phyloP scores from a whole-genome alignment of 768 basidiomycete genomes.

The Tylopilus plumbeoviolaceoides region DNA sequence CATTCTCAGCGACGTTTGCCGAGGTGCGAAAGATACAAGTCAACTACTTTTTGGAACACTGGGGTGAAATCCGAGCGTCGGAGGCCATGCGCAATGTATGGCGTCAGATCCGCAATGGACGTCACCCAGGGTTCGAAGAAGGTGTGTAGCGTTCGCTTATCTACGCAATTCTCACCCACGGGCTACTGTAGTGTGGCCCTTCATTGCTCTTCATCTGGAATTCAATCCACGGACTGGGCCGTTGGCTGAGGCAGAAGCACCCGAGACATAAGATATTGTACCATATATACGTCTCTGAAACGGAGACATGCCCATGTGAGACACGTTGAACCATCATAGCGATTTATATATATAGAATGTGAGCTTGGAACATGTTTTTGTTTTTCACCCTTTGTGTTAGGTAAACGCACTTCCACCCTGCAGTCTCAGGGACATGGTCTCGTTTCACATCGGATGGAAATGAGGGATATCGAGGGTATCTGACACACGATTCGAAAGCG shows the following conservation, averaged over 20 bases:
- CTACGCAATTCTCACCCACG: constrained; percentile 7
- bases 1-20: constrained; percentile 78
- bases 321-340: constrained; percentile 9
- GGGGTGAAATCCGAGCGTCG: constrained; percentile 81
- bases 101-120: constrained; percentile 78
- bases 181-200: constrained; percentile 53
- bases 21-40: constrained; percentile 82
- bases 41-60: constrained; percentile 74
- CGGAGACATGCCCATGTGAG: neutral
- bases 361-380: neutral
- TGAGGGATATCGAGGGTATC: constrained; percentile 1
- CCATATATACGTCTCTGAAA: neutral
- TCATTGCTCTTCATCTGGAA: constrained; percentile 59
- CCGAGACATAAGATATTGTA: constrained; percentile 13
- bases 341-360: constrained; percentile 2
- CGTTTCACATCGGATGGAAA: neutral
- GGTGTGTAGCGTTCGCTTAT: constrained; percentile 36
- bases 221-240: constrained; percentile 43
- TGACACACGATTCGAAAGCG: constrained; percentile 1
- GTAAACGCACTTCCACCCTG: neutral
- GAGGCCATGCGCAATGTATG: constrained; percentile 79
- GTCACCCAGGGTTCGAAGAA: constrained; percentile 87
- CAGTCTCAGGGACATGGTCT: constrained; percentile 2
- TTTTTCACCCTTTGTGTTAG: neutral
- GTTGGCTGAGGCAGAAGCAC: constrained; percentile 18